Evolutionary conservation across 2,329 filamentous ascomycete species (phyloP).

Genomic region (Sphaerulina vaccinii): DNA sequence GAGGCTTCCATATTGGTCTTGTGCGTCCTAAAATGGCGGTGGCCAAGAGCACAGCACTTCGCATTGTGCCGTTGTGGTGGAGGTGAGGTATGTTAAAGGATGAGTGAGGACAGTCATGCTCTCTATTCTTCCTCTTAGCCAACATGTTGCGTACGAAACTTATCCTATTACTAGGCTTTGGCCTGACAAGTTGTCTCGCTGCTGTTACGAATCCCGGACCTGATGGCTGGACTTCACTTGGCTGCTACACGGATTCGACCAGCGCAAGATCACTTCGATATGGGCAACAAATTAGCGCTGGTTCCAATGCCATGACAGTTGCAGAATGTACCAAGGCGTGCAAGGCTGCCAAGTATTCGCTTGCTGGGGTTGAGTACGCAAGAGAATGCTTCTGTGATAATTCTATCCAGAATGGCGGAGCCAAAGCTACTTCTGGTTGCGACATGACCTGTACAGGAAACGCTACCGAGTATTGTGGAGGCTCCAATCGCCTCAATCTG

Average conservation of each 20-base stretch:
- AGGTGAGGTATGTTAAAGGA: slow-evolving; percentile 4
- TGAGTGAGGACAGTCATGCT: too few species aligned
- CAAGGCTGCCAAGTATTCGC: slow-evolving; percentile 28
- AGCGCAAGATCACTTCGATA: slow-evolving; percentile 22
- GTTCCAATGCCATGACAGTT: slow-evolving; percentile 11
- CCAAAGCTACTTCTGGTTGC: slow-evolving; percentile 29
- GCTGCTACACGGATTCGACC: slow-evolving; percentile 33
- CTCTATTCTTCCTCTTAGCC: too few species aligned
- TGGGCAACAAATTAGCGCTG: slow-evolving; percentile 24
- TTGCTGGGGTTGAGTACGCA: slow-evolving; percentile 33
- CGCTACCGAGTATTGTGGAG: slow-evolving; percentile 31
- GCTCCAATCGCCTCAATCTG: slow-evolving; percentile 29
- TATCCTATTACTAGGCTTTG: slow-evolving; percentile 12
- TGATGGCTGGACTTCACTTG: slow-evolving; percentile 25
- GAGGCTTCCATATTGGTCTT: background rate
- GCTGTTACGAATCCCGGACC: slow-evolving; percentile 20
- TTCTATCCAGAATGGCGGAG: slow-evolving; percentile 7
- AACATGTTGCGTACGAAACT: slow-evolving; percentile 12
- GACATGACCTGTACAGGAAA: slow-evolving; percentile 33
- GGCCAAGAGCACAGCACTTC: background rate
- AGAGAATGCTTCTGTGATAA: slow-evolving; percentile 36
- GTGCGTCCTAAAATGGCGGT: slow-evolving; percentile 1
- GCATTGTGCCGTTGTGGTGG: slow-evolving; percentile 1
- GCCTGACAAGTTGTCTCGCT: background rate
- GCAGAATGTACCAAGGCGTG: slow-evolving; percentile 29